Conservation (phyloP, 2,329 filamentous ascomycete genomes). For the Phoma sp. region DNA sequence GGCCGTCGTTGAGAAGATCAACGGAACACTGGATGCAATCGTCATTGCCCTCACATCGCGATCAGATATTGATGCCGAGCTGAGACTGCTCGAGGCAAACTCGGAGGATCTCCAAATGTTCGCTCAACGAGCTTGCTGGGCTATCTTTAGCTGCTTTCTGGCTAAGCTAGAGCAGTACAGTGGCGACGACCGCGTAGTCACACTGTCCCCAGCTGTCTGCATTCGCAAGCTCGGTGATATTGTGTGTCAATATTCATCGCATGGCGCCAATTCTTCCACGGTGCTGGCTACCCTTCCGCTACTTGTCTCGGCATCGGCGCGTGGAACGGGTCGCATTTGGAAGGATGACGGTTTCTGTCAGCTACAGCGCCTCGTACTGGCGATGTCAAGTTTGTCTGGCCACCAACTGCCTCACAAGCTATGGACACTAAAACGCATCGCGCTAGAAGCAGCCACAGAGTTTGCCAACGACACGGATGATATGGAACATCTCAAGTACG, state of each 20-base stretch:
- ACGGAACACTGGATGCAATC: conserved; percentile 32
- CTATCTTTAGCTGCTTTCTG: conserved; percentile 32
- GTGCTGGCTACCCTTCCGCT: conserved; percentile 33
- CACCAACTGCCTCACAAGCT: conserved; percentile 36
- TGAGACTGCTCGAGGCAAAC: conserved; percentile 31
- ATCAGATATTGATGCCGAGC: conserved; percentile 29
- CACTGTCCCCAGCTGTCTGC: conserved; percentile 16
- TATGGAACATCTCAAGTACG: conserved; percentile 36
- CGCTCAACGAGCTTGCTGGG: conserved; percentile 38
- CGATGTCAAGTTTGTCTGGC: conserved; percentile 32
- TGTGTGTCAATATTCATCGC: conserved; percentile 29
- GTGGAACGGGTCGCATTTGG: conserved; percentile 44
- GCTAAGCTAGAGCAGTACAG: conserved; percentile 30
- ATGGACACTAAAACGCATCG: conserved; percentile 46
- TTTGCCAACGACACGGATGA: conserved; percentile 42
- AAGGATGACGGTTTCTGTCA: conserved; percentile 44
- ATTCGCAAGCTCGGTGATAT: conserved; percentile 29
- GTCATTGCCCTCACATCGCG: conserved; percentile 33
- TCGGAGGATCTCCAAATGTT: conserved; percentile 36
- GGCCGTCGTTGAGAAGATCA: conserved; percentile 24
- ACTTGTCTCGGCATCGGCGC: conserved; percentile 42
- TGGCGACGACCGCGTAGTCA: conserved; percentile 5
- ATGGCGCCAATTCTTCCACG: conserved; percentile 27
- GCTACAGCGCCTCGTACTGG: conserved; percentile 38
- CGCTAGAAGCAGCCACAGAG: conserved; percentile 45